These are phyloP conservation scores for Botrytis squamosa DNA, from an alignment of 2,329 filamentous ascomycete genomes.

Conservation along the genomic window DNA sequence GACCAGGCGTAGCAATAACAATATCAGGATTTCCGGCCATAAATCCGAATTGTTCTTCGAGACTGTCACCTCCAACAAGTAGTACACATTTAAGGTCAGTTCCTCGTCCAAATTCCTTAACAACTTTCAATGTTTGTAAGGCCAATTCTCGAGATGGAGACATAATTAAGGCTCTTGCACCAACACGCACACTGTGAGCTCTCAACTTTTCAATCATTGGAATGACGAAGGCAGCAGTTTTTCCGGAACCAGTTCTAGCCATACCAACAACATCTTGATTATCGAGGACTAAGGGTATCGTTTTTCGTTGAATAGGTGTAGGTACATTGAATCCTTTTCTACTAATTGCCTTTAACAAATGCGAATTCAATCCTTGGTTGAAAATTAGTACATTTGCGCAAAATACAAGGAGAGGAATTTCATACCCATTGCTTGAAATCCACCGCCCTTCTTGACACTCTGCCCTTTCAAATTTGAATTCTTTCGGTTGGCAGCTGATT, in stretches of 20 bases:
- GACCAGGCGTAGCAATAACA: conserved; percentile 92
- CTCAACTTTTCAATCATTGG: conserved; percentile 96
- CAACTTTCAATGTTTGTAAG: conserved; percentile 90
- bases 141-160: conserved; percentile 93
- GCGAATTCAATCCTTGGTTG: conserved; percentile 65
- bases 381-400: conserved; percentile 25
- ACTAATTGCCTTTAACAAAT: conserved; percentile 84
- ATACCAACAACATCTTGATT: conserved; percentile 97
- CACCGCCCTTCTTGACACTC: conserved; percentile 89
- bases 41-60: conserved; percentile 91
- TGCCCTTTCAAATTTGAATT: conserved; percentile 77
- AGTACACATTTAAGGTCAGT: conserved; percentile 90
- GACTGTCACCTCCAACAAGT: conserved; percentile 88
- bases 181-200: conserved; percentile 81
- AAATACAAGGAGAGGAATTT: conserved; percentile 1
- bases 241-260: conserved; percentile 97
- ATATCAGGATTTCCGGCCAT: conserved; percentile 97
- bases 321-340: conserved; percentile 95
- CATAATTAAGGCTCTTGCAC: conserved; percentile 80
- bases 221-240: conserved; percentile 96
- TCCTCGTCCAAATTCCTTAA: conserved; percentile 88
- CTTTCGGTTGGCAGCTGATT: conserved; percentile 86
- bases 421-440: conserved; percentile 90
- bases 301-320: conserved; percentile 95
- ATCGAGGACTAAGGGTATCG: conserved; percentile 87